Conservation (phyloP, 306 rosid species). For the Citrullus colocynthis region DNA sequence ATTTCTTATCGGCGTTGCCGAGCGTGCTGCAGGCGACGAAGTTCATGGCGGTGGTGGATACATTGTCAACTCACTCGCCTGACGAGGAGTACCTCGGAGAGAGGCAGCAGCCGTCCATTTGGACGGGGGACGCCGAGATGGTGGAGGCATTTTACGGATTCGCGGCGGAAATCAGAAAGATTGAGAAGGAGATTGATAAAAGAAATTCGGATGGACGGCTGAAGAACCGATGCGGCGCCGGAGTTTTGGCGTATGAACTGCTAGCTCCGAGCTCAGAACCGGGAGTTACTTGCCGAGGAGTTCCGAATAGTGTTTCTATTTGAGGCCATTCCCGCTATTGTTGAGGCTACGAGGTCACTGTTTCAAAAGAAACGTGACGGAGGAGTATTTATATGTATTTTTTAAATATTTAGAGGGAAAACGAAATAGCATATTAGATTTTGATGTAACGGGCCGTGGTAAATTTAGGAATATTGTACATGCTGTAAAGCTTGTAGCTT, state of each 20-base stretch:
- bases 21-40: constrained; percentile 53
- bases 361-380: neutral
- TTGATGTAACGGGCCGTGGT: neutral
- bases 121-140: constrained; percentile 62
- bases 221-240: constrained; percentile 86
- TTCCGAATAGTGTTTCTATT: constrained; percentile 88
- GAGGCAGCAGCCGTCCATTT: constrained; percentile 53
- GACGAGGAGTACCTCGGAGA: constrained; percentile 97
- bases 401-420: neutral
- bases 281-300: constrained; percentile 94
- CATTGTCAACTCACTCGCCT: constrained; percentile 70
- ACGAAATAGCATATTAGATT: neutral
- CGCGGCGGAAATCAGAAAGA: constrained; percentile 44
- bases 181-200: constrained; percentile 64
- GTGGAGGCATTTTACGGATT: constrained; percentile 53
- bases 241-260: constrained; percentile 79
- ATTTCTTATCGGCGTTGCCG: constrained; percentile 56
- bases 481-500: constrained; percentile 3
- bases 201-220: constrained; percentile 41
- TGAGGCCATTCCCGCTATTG: constrained; percentile 12
- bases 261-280: constrained; percentile 86
- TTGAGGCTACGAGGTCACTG: neutral
- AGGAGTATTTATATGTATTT: neutral
- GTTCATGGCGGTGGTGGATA: constrained; percentile 90
- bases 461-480: neutral